A percentile compares a stretch with the other conserved stretches of the same genome.
phyloP scores from a whole-genome alignment of 2,329 filamentous ascomycete species.

The Rutstroemia sp. region DNA sequence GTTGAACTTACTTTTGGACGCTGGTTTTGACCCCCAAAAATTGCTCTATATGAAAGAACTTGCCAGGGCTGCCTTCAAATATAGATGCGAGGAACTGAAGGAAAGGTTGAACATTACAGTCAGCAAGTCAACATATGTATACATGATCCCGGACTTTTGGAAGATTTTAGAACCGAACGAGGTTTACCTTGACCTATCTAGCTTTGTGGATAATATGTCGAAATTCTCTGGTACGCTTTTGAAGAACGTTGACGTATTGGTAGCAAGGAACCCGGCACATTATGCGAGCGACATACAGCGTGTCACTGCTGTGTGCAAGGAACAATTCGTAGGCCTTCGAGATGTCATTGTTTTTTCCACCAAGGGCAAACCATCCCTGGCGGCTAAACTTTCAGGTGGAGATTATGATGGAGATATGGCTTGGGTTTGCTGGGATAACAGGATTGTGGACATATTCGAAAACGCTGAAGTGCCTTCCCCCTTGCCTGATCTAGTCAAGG shows the following conservation, averaged over 20 bases:
- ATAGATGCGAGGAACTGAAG: conserved; percentile 32
- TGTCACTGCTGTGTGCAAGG: conserved; percentile 50
- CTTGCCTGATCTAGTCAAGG: conserved; percentile 37
- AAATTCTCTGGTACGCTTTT: conserved; percentile 47
- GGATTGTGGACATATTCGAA: conserved; percentile 57
- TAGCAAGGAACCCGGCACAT: conserved; percentile 63
- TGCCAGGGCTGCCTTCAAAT: conserved; percentile 25
- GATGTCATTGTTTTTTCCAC: conserved; percentile 74
- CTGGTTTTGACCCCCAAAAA: conserved; percentile 49
- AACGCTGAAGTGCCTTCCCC: conserved; percentile 46
- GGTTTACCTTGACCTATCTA: conserved; percentile 61
- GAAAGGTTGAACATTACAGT: conserved; percentile 54
- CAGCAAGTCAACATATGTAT: conserved; percentile 51
- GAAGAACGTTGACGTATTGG: conserved; percentile 52
- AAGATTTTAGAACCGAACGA: conserved; percentile 55
- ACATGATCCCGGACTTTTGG: conserved; percentile 63
- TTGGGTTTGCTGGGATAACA: conserved; percentile 68
- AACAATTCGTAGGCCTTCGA: conserved; percentile 57
- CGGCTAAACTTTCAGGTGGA: conserved; percentile 66
- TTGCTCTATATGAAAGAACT: conserved; percentile 42
- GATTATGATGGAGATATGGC: conserved; percentile 78
- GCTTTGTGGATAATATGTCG: conserved; percentile 45
- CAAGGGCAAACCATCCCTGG: conserved; percentile 54
- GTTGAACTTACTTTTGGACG: conserved; percentile 47
- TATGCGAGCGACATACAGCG: conserved; percentile 67